A percentile compares a stretch with the other conserved stretches of the same genome.
Conservation (phyloP, 164 flowering plant genomes). For the Dillenia turbinata region DNA sequence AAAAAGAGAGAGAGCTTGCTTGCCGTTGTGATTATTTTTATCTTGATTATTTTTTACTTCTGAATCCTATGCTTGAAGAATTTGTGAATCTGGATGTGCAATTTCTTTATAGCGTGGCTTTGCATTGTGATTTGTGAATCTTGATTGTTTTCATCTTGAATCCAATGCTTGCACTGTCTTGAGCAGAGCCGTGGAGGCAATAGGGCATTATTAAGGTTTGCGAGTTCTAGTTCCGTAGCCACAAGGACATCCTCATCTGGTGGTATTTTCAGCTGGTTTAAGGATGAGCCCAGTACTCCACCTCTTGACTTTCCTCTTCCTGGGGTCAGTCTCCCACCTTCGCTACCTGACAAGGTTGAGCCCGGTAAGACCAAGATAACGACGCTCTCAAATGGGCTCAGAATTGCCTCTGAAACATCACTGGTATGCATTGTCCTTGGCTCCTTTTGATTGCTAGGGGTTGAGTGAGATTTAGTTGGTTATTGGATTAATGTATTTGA, state of each 20-base stretch:
- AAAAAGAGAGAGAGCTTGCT: too few relatives aligned
- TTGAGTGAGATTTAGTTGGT: background rate
- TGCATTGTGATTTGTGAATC: too few relatives aligned
- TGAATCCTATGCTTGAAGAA: too few relatives aligned
- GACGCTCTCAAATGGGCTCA: slow-evolving; percentile 79
- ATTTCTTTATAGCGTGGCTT: too few relatives aligned
- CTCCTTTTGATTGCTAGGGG: background rate
- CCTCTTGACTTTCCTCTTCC: slow-evolving; percentile 68
- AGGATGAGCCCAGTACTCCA: slow-evolving; percentile 56
- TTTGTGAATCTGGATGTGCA: too few relatives aligned
- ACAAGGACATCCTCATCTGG: slow-evolving; percentile 40
- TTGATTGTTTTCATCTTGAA: too few relatives aligned
- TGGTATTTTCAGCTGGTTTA: slow-evolving; percentile 75
- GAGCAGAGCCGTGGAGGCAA: slow-evolving; percentile 33
- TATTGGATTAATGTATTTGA: background rate
- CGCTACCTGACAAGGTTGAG: slow-evolving; percentile 78
- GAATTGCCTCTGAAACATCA: slow-evolving; percentile 81
- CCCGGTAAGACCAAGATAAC: slow-evolving; percentile 75
- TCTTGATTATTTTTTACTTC: too few relatives aligned
- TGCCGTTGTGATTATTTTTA: too few relatives aligned
- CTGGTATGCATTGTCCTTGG: slow-evolving; percentile 31
- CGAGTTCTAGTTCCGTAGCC: slow-evolving; percentile 49
- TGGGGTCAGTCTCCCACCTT: slow-evolving; percentile 54
- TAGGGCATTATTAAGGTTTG: slow-evolving; percentile 37
- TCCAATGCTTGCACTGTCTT: too few relatives aligned